phyloP scores from a whole-genome alignment of 83 land plant genomes.

The Larix sibirica region DNA sequence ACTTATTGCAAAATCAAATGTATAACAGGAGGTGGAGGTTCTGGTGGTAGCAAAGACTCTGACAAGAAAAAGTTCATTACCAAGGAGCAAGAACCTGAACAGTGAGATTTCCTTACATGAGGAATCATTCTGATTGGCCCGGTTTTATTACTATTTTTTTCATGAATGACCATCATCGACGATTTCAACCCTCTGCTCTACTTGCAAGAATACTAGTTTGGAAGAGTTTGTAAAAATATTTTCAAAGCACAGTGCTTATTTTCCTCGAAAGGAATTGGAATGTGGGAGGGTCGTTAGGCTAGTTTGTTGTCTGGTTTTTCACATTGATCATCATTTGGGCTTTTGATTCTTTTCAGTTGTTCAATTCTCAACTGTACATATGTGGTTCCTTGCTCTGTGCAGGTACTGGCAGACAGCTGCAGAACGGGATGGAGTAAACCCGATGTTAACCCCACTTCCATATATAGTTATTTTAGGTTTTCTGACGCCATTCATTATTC shows the following conservation, averaged over 20 bases:
- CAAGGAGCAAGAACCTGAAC: conserved; percentile 87
- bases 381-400: conserved; percentile 7
- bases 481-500: conserved; percentile 81
- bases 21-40: conserved; percentile 45
- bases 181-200: neutral
- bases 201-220: conserved; percentile 6
- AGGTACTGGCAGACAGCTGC: conserved; percentile 96
- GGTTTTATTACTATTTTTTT: conserved; percentile 8
- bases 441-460: conserved; percentile 83
- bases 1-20: too few species aligned
- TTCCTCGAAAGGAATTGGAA: neutral
- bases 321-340: conserved; percentile 1
- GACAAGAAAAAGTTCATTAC: conserved; percentile 88
- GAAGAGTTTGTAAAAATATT: neutral
- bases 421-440: conserved; percentile 86
- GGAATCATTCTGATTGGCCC: conserved; percentile 1
- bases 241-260: neutral
- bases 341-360: neutral
- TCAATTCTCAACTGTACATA: neutral
- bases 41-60: conserved; percentile 42
- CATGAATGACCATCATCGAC: neutral
- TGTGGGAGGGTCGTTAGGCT: neutral
- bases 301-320: neutral
- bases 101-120: conserved; percentile 39
- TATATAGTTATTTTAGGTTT: conserved; percentile 82